Conservation (phyloP, 768 basidiomycete species). For the Austroboletus eburneus region DNA sequence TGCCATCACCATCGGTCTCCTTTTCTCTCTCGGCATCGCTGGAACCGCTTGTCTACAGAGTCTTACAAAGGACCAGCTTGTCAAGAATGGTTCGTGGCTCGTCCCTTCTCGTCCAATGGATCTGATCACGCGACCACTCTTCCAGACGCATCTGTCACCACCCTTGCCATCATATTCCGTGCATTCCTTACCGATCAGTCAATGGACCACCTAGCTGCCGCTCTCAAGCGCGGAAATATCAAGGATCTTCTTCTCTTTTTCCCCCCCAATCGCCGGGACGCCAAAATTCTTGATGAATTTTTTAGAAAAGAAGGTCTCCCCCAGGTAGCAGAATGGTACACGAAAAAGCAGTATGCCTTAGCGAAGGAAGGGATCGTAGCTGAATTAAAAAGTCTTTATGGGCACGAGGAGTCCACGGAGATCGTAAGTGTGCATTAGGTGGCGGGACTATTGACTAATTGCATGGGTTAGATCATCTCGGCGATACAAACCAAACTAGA, state of each 20-base stretch:
- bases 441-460: slow-evolving; percentile 8
- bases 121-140: slow-evolving; percentile 9
- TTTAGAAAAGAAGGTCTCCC: slow-evolving; percentile 78
- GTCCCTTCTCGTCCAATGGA: neutral
- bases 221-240: slow-evolving; percentile 82
- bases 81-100: slow-evolving; percentile 75
- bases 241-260: slow-evolving; percentile 86
- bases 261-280: slow-evolving; percentile 76
- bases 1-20: slow-evolving; percentile 71
- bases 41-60: slow-evolving; percentile 73
- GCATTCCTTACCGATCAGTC: slow-evolving; percentile 77
- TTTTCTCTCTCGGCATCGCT: slow-evolving; percentile 81
- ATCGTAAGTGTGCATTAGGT: slow-evolving; percentile 44
- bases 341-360: slow-evolving; percentile 80
- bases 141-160: slow-evolving; percentile 70
- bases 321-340: slow-evolving; percentile 90
- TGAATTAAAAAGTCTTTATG: slow-evolving; percentile 66
- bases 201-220: slow-evolving; percentile 82
- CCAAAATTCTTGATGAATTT: slow-evolving; percentile 73
- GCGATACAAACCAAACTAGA: slow-evolving; percentile 69
- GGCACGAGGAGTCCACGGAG: slow-evolving; percentile 63
- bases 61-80: slow-evolving; percentile 88
- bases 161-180: slow-evolving; percentile 76
- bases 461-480: slow-evolving; percentile 57
- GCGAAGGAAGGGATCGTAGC: slow-evolving; percentile 74